Base-by-base conservation (phyloP, 257 asterid species). In the Galeopsis tetrahit region DNA sequence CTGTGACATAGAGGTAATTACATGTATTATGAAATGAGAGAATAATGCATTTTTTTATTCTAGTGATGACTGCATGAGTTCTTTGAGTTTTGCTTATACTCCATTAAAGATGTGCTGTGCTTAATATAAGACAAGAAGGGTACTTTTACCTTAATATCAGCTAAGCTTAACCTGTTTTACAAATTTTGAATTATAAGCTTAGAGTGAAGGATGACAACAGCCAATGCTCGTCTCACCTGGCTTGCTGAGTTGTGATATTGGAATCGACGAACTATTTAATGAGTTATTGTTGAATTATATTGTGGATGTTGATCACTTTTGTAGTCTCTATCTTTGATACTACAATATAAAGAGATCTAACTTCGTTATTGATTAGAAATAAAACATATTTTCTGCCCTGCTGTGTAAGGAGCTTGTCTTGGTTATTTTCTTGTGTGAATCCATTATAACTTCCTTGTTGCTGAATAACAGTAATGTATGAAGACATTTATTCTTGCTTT, bases 1-100 rank as follows among this genome's bases (percentile, higher is more conserved):
- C 10, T 70, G 48, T 58, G 32, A 17, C 48, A 57, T 70, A 15
- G 36, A 61, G 62, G 14, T 76, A 31, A 17, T 46, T 38, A 62
- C 70, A 10, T 68, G 14, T 43, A 60, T 58, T 70, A 31, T 75
- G 35, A 53, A 59, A 61, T 53, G 69, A 11, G 34, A 57, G 53
- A 60, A 17, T 21, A 55, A 71, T 31, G n/a, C 68, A 78, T 64
- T 40, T 6, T 38, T 74, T 43, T 1, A 49, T 49, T 49, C 1
- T 10, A 13, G 55, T 48, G 28, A 49, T 49, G 0, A 6, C 14
- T 10, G 56, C 56, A 49, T 49, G 6, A 57, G 61, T 55, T 34
- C 43, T 43, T 57, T 5, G 5, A 70, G 17, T 38, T 61, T 36
- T 39, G 32, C 62, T 14, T 11, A 2, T 49, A 21, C 28, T 21